Evolutionary conservation across 176 grass and related monocot genomes (phyloP).

Genomic region (Eragrostis curvula): DNA sequence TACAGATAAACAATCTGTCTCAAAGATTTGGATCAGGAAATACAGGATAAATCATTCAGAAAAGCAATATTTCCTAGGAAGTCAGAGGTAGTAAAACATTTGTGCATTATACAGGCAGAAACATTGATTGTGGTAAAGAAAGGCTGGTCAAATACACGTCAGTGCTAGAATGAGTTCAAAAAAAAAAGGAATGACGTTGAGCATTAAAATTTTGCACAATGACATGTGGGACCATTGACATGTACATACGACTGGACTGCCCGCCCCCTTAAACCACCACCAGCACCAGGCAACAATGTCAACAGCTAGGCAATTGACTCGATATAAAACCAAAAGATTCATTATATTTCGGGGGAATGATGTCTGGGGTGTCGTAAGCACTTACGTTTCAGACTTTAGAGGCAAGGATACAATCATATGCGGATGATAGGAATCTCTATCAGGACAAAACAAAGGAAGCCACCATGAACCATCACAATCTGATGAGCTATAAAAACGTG

Average conservation of each 20-base stretch:
- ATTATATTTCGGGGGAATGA: background rate
- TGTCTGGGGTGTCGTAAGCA: constrained; percentile 26
- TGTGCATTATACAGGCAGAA: background rate
- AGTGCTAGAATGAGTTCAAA: background rate
- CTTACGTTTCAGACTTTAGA: constrained; percentile 44
- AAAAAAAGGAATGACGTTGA: background rate
- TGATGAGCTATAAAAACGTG: constrained; percentile 19
- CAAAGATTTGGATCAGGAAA: constrained; percentile 29
- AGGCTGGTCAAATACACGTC: background rate
- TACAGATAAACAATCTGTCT: background rate
- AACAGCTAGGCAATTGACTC: constrained; percentile 17
- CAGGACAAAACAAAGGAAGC: background rate
- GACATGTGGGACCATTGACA: constrained; percentile 7
- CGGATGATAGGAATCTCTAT: background rate
- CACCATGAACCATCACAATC: constrained; percentile 20
- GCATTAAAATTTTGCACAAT: background rate
- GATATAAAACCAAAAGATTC: constrained; percentile 16
- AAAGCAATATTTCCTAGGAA: background rate
- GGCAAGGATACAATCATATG: background rate
- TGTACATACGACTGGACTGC: constrained; percentile 7
- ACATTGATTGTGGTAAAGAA: background rate
- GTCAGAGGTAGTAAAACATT: background rate
- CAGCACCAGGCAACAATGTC: constrained; percentile 2
- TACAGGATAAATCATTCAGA: background rate
- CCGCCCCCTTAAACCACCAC: background rate